Conservation (phyloP, 2,329 filamentous ascomycete species). For the Clarireedia sp. region DNA sequence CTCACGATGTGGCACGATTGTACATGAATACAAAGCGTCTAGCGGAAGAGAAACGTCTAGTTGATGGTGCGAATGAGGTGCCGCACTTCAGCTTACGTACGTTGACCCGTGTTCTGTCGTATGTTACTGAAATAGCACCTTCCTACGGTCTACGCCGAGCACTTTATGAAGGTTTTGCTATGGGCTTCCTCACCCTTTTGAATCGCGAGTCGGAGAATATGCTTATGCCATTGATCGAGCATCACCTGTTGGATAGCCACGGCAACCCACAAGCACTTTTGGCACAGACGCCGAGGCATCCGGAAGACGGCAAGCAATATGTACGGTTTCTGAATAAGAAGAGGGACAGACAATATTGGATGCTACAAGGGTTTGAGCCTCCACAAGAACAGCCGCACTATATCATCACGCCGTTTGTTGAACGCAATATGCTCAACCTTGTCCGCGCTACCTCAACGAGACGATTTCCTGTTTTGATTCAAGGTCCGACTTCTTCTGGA, state of each 20-base stretch:
- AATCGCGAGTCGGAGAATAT: slow-evolving; percentile 73
- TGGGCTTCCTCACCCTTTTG: slow-evolving; percentile 92
- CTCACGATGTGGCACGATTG: slow-evolving; percentile 73
- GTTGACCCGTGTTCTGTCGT: slow-evolving; percentile 79
- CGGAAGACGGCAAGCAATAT: slow-evolving; percentile 68
- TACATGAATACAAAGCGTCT: slow-evolving; percentile 83
- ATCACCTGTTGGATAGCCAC: slow-evolving; percentile 67
- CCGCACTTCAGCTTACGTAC: slow-evolving; percentile 96
- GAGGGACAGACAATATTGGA: slow-evolving; percentile 73
- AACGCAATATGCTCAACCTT: slow-evolving; percentile 88
- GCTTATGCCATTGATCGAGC: slow-evolving; percentile 70
- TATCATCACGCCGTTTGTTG: slow-evolving; percentile 92
- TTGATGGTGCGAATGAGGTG: slow-evolving; percentile 91
- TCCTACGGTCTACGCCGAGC: slow-evolving; percentile 79
- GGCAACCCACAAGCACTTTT: slow-evolving; percentile 65
- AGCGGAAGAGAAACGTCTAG: slow-evolving; percentile 73
- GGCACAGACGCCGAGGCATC: slow-evolving; percentile 68
- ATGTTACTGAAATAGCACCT: slow-evolving; percentile 76
- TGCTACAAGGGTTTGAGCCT: slow-evolving; percentile 63
- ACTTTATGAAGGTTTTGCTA: slow-evolving; percentile 90
- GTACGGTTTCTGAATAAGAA: slow-evolving; percentile 65
- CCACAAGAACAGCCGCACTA: slow-evolving; percentile 76
- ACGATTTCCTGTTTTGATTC: slow-evolving; percentile 86
- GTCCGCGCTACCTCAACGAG: slow-evolving; percentile 89
- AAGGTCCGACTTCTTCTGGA: slow-evolving; percentile 92